Evolutionary conservation across 192 early-diverging fungal genomes (phyloP).

Genomic region (Backusella parvicylindrica): DNA sequence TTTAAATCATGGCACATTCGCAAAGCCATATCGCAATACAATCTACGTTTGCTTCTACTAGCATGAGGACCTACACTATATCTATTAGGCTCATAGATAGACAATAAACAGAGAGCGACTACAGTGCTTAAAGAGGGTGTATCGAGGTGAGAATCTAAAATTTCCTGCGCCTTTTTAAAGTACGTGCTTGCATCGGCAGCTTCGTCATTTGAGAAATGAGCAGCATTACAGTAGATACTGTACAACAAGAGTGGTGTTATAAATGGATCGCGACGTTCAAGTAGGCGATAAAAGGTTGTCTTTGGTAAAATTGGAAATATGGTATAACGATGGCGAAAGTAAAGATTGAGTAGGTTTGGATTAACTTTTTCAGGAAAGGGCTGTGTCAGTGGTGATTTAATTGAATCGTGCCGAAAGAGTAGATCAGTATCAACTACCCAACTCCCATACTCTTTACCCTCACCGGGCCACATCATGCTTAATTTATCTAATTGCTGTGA

Average conservation of each 20-base stretch:
- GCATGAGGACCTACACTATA: not conserved
- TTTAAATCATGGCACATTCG: slow-evolving; percentile 23
- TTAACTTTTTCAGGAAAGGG: not conserved
- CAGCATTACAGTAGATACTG: slow-evolving; percentile 19
- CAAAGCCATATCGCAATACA: slow-evolving; percentile 23
- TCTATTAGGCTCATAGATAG: slow-evolving; percentile 19
- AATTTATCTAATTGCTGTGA: not conserved
- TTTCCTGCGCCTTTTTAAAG: slow-evolving; percentile 4
- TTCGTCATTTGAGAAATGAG: slow-evolving; percentile 2
- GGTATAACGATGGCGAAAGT: slow-evolving; percentile 20
- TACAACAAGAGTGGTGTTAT: slow-evolving; percentile 13
- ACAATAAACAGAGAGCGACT: slow-evolving; percentile 15
- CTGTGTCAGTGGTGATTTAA: not conserved
- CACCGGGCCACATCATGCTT: slow-evolving; percentile 10
- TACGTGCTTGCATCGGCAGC: slow-evolving; percentile 5
- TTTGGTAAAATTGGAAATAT: slow-evolving; percentile 19
- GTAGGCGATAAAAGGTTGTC: not conserved
- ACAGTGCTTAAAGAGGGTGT: slow-evolving; percentile 18
- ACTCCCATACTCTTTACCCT: not conserved
- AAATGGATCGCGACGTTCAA: slow-evolving; percentile 3
- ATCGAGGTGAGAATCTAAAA: slow-evolving; percentile 8
- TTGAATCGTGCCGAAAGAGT: not conserved
- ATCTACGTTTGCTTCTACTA: not conserved
- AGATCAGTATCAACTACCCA: slow-evolving; percentile 4
- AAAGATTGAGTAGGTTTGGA: not conserved